Evolutionary conservation across 495 filamentous ascomycete genomes (phyloP), one percentile per base, ranked within the genome.

Genomic region (Evansstolkia leycettana): DNA sequence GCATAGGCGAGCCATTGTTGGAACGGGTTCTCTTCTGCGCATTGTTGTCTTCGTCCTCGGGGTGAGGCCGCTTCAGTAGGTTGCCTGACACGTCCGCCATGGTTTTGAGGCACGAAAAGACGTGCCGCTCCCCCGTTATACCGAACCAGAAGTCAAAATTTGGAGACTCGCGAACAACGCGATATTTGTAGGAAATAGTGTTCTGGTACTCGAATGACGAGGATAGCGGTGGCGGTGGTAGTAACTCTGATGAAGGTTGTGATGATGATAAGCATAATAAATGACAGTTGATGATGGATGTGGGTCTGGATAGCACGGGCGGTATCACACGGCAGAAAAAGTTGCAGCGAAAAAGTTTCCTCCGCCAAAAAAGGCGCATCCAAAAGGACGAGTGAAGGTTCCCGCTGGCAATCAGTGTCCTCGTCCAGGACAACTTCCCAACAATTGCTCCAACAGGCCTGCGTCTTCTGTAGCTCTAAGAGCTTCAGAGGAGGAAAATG

Each of bases 21-120:
- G 74, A 77, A 31, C 72, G 70, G 34, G 65, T 51, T 50, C 64
- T 65, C 54, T 76, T 80, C 48, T 73, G 72, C 34, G 66, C 47
- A 52, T 59, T 64, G 36, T 60, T 60, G 36, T 60, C 56, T 45
- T 63, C 68, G 41, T 70, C 70, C 42, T 67, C 64, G 23, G 72
- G 67, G 43, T 72, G 64, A 54, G 72, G 67, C 34, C 77, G 64
- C 58, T 82, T 82, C 42, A 73, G 57, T 41, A 54, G 41, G 41
- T 59, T 70, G 35, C 58, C 57, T 28, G 65, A 62, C 35, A 53
- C 37, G 46, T 76, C 74, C 37, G 67, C 61, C 71, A 77, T 79
- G 39, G 36, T 39, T 39, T 43, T 29, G 36, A 35, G 17, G 18
- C 23, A 31, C 20, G 16, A 29, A 28, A n/a, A 33, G 23, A 34